Conservation (phyloP, 2,329 filamentous ascomycete genomes). For the Diatrype stigma region DNA sequence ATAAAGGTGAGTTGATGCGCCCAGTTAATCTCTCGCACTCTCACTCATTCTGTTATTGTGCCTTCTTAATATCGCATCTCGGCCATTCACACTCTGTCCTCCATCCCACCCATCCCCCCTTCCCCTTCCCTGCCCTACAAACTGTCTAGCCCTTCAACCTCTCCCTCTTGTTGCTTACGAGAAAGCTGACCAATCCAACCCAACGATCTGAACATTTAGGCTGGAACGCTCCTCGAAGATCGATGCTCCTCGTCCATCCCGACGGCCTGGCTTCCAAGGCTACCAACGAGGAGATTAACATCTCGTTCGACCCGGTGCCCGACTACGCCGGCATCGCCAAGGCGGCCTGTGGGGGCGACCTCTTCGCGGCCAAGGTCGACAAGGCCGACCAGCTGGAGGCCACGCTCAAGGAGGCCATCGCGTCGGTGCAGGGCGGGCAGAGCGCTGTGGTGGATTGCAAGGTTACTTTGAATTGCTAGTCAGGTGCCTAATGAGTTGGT, state of each 20-base stretch:
- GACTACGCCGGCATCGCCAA: constrained; percentile 59
- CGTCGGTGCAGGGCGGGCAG: constrained; percentile 45
- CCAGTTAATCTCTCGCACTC: neutral
- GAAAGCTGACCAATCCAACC: constrained; percentile 6
- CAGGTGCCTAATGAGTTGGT: too few species aligned
- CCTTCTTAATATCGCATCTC: too few species aligned
- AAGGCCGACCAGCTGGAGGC: constrained; percentile 41
- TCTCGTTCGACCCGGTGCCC: constrained; percentile 54
- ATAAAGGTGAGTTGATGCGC: constrained; percentile 45
- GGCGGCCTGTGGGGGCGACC: constrained; percentile 52
- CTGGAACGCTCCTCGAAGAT: constrained; percentile 58
- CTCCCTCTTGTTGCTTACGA: neutral
- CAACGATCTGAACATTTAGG: constrained; percentile 36
- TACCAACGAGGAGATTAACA: constrained; percentile 60
- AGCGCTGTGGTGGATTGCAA: constrained; percentile 52
- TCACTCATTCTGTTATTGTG: neutral
- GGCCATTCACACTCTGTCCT: too few species aligned
- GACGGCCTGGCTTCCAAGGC: constrained; percentile 50
- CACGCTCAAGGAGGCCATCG: constrained; percentile 47
- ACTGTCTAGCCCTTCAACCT: neutral
- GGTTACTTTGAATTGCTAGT: constrained; percentile 42
- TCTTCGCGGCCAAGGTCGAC: constrained; percentile 46
- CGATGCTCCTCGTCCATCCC: constrained; percentile 54
- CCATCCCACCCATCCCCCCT: too few species aligned
- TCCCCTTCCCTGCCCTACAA: too few species aligned